Base-by-base conservation (phyloP, 1,284 basidiomycete species). In the Xerocomus cyaneibrunnescens region DNA sequence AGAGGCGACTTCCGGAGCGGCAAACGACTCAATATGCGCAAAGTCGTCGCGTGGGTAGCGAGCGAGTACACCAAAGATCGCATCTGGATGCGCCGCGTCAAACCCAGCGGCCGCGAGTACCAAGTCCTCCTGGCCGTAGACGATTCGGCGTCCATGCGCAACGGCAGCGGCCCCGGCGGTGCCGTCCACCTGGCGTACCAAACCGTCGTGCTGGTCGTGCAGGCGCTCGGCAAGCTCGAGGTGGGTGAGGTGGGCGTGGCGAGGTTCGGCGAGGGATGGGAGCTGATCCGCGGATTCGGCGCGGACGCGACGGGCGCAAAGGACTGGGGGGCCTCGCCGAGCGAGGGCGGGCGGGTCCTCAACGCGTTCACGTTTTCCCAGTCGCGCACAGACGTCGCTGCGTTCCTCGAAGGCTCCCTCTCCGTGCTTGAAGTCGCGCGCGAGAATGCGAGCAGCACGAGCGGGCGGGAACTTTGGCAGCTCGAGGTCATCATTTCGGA, bases 21-120 rank as follows among this genome's bases (percentile, higher is more conserved):
- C 47, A 99, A 99, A 74, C 83, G 97, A 22, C 83, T 99, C 41
- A 99, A 99, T 73, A 98, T 99, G 96, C 94, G 96, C 70, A 97
- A 97, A 76, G 95, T 99, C 69, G 94, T 99, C 51, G 87, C 93
- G 2, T 99, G 98, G 76, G 96, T 99, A 60, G 97, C 97, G 9
- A 94, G 90, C 70, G 97, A 99, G 74, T 99, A 94, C 75, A 98
- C 95, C 51, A 99, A 99, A 72, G 97, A 99, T 79, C 97, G 97
- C 75, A 99, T 99, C 62, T 99, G 97, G 97, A 78, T 99, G 30
- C 86, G 97, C 25, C 83, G 97, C 27, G 98, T 95, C 5, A 87
- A 92, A 54, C 96, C 97, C 1, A 93, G 90, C 62, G 85, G 92
- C 64, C 84, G 97, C 46, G 95, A 98, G 69, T 99, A 99, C 71